Evolutionary conservation across 192 early-diverging fungal species (phyloP).

Genomic region (Entomortierella parvispora): DNA sequence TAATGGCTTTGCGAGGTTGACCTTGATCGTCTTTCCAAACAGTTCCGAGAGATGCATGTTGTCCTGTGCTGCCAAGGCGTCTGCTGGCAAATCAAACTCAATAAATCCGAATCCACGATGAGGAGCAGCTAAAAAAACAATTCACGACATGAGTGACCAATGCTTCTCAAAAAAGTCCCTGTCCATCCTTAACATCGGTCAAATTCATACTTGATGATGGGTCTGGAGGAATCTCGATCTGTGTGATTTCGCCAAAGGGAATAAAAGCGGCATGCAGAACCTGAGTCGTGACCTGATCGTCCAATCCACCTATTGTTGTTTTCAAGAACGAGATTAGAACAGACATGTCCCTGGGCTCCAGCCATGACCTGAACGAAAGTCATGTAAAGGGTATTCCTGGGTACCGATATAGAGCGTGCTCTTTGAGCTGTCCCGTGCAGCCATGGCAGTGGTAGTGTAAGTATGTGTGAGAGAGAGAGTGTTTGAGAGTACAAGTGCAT

Average conservation of each 20-base stretch:
- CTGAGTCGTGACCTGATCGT: constrained; percentile 79
- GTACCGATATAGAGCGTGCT: constrained; percentile 49
- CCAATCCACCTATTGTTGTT: constrained; percentile 76
- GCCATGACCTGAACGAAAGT: not conserved
- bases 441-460: constrained; percentile 7
- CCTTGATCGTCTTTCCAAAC: constrained; percentile 89
- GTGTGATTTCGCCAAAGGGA: constrained; percentile 95
- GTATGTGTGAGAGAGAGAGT: not conserved
- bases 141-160: not conserved
- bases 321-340: too few relatives aligned
- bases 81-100: constrained; percentile 87
- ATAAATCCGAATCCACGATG: constrained; percentile 98
- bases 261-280: constrained; percentile 90
- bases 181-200: too few relatives aligned
- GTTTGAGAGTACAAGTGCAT: not conserved
- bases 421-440: constrained; percentile 34
- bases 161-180: not conserved
- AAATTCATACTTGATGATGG: constrained; percentile 78
- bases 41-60: constrained; percentile 95
- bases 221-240: constrained; percentile 88
- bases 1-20: constrained; percentile 81
- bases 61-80: constrained; percentile 90
- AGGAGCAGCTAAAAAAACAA: constrained; percentile 55
- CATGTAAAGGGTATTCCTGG: not conserved
- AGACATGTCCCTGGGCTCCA: not conserved